Evolutionary conservation across 1,139 yeast species (phyloP).

Genomic region (Schizosaccharomyces versatilis): DNA sequence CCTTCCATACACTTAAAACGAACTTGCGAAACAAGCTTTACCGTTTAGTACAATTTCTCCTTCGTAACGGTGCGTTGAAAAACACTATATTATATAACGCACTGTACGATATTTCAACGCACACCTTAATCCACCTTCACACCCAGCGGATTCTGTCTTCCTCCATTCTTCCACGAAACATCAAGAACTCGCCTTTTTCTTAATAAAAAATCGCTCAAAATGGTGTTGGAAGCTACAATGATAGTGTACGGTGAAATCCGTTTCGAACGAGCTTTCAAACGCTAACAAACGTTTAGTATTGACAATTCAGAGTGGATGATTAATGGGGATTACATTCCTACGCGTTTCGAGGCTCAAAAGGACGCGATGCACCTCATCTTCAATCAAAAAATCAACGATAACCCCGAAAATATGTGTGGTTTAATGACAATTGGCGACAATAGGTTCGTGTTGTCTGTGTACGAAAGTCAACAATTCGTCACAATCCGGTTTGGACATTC

Average conservation of each 20-base stretch:
- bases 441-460: conserved; percentile 18
- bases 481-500: not conserved
- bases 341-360: conserved; percentile 79
- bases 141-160: not conserved
- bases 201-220: conserved; percentile 17
- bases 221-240: conserved; percentile 94
- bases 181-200: not conserved
- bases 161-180: not conserved
- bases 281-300: conserved; percentile 21
- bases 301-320: conserved; percentile 93
- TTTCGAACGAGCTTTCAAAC: not conserved
- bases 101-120: not conserved
- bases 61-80: not conserved
- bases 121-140: not conserved
- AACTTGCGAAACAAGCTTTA: not conserved
- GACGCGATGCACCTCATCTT: conserved; percentile 82
- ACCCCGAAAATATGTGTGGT: conserved; percentile 1
- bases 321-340: conserved; percentile 79
- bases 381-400: conserved; percentile 11
- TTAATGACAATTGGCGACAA: conserved; percentile 35
- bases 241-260: conserved; percentile 28
- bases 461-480: not conserved
- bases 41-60: not conserved
- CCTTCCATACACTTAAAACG: not conserved
- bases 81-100: not conserved